These are phyloP conservation scores for Beauveria varroae DNA, from an alignment of 2,329 filamentous ascomycete species.

Conservation along the genomic window DNA sequence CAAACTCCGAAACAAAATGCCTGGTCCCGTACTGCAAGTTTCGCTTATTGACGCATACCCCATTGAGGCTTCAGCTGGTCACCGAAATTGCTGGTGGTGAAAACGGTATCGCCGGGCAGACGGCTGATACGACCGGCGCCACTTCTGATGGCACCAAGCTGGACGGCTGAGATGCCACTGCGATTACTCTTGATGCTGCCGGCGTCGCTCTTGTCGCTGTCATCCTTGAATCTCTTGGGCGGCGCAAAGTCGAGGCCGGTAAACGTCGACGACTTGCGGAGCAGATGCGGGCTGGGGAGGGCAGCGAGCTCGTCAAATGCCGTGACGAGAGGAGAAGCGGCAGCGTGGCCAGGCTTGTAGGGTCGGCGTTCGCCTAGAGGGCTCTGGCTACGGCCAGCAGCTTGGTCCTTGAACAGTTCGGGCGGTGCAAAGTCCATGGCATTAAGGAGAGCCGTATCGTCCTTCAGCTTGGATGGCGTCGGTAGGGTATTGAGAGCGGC, in stretches of 20 bases:
- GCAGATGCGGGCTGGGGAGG: constrained; percentile 76
- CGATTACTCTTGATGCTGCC: constrained; percentile 59
- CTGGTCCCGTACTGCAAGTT: neutral
- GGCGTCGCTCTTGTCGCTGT: constrained; percentile 54
- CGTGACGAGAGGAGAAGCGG: constrained; percentile 71
- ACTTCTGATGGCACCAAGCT: constrained; percentile 64
- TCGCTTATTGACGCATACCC: constrained; percentile 40
- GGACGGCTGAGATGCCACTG: constrained; percentile 64
- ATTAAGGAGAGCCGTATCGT: constrained; percentile 61
- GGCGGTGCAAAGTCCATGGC: constrained; percentile 85
- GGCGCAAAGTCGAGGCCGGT: constrained; percentile 76
- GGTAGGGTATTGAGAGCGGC: constrained; percentile 67
- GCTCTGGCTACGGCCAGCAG: constrained; percentile 60
- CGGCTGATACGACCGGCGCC: constrained; percentile 84
- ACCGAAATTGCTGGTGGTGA: constrained; percentile 61
- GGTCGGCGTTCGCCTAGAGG: constrained; percentile 58
- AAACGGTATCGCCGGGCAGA: constrained; percentile 74
- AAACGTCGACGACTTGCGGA: constrained; percentile 72
- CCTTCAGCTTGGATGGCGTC: constrained; percentile 75
- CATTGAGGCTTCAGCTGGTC: constrained; percentile 53
- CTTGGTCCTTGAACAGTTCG: constrained; percentile 55
- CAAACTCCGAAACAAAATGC: constrained; percentile 8
- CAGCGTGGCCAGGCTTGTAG: constrained; percentile 66
- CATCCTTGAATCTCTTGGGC: constrained; percentile 63
- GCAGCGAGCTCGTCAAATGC: constrained; percentile 79